Evolutionary conservation across 257 asterid genomes (phyloP), one percentile per base, ranked within the genome.

Genomic region (Marsdenia floribunda): DNA sequence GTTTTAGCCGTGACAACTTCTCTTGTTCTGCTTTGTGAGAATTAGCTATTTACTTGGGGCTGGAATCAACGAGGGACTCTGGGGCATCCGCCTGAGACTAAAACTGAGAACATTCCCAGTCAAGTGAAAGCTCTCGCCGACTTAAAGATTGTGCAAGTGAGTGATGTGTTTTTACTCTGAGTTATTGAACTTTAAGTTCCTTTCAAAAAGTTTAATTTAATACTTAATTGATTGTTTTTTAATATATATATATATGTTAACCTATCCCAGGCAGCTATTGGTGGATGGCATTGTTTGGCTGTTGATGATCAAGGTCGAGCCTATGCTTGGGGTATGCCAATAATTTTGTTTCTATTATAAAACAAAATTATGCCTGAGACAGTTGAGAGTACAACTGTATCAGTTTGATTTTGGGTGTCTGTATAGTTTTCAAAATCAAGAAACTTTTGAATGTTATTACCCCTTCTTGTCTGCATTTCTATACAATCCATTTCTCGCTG

Each of bases 221-320:
- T 13, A 22, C 19, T 42, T 44, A 7, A 1, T 57, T 58, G 19
- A 35, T 42, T 71, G 37, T 70, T 40, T 49, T 72, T 26, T 55
- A 38, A 38, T 3, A 38, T 3, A 38, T 3, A 38, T 44, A 44
- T 44, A 66, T 64, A 9, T 57, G 22, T 73, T 68, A 33, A 75
- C 72, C 79, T 67, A 73, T 82, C 70, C 76, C 85, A 95, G 99
- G 99, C 99, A 47, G 99, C 99, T 67, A 92, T 92, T 83, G 99
- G 98, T 81, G 99, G 99, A 55, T 95, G 99, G 99, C 99, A 95
- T 84, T 95, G 99, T 85, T 87, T 95, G 89, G 98, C 99, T 19
- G 99, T 95, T 64, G 99, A 95, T 82, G 91, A 95, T 85, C 90
- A 89, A 81, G 98, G 99, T 73, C 94, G 86, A 64, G 98, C 98